A percentile compares a stretch with the other conserved stretches of the same genome.
Evolutionary conservation across 108 stramenopile species (phyloP).

Genomic region (Stephanodiscus minutulus): DNA sequence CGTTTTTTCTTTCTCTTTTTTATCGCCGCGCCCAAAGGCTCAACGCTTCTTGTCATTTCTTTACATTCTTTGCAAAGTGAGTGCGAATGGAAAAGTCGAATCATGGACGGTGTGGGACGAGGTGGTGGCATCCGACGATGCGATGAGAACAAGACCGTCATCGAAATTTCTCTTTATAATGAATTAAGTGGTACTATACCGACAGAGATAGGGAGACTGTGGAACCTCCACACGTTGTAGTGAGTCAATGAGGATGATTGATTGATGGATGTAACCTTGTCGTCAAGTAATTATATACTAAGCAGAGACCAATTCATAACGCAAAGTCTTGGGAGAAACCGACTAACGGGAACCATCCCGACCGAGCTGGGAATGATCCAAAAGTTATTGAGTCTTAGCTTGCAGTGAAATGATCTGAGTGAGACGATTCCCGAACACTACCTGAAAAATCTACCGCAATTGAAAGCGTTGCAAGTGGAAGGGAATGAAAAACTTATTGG

Average conservation of each 20-base stretch:
- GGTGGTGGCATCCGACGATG: conserved; percentile 26
- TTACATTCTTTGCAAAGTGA: not conserved
- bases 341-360: conserved; percentile 42
- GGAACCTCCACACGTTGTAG: conserved; percentile 11
- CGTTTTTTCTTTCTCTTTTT: not conserved
- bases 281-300: not conserved
- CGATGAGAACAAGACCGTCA: conserved; percentile 15
- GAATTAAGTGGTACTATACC: conserved; percentile 33
- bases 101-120: conserved; percentile 8
- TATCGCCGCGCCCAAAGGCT: not conserved
- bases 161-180: conserved; percentile 26
- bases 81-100: conserved; percentile 15
- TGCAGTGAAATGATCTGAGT: conserved; percentile 46
- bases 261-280: not conserved
- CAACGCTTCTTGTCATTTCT: not conserved
- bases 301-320: not conserved
- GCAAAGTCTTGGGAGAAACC: conserved; percentile 38
- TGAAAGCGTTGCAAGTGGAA: conserved; percentile 17
- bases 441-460: not conserved
- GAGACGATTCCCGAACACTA: conserved; percentile 37
- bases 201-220: conserved; percentile 27
- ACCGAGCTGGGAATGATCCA: conserved; percentile 42
- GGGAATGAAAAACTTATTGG: conserved; percentile 10
- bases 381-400: conserved; percentile 31
- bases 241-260: not conserved